These are phyloP conservation scores for Metarhizium robertsii DNA, from an alignment of 2,329 filamentous ascomycete species.

Conservation along the genomic window DNA sequence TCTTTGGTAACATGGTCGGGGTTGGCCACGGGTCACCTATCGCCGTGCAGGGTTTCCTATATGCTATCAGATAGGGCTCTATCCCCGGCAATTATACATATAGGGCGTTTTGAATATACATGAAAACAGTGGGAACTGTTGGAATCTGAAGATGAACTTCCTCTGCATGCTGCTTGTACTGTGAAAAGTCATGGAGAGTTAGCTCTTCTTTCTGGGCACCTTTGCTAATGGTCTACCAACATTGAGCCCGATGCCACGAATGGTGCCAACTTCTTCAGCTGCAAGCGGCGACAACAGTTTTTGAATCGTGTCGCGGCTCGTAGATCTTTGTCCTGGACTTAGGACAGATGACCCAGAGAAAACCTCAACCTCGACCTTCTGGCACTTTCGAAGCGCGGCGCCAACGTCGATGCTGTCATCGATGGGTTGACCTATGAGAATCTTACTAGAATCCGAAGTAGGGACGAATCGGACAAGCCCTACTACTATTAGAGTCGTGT, in stretches of 20 bases:
- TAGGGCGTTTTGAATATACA: neutral
- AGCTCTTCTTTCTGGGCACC: neutral
- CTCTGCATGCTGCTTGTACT: neutral
- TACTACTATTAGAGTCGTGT: slow-evolving; percentile 13
- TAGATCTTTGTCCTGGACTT: neutral
- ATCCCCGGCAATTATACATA: too few relatives aligned
- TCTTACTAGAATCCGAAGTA: slow-evolving; percentile 35
- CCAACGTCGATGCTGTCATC: neutral
- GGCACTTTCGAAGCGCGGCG: neutral
- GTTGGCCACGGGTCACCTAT: slow-evolving; percentile 45
- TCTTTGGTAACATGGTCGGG: slow-evolving; percentile 41
- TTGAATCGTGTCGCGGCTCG: slow-evolving; percentile 23
- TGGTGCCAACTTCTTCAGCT: slow-evolving; percentile 37
- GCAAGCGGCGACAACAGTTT: slow-evolving; percentile 36
- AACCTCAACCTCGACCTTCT: neutral
- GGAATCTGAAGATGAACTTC: neutral
- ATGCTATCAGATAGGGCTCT: neutral
- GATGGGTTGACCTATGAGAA: slow-evolving; percentile 47
- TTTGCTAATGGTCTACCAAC: slow-evolving; percentile 17
- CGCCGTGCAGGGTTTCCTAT: slow-evolving; percentile 40
- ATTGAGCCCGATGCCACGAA: slow-evolving; percentile 51
- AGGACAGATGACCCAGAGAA: neutral
- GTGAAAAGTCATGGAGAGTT: neutral
- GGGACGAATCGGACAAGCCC: slow-evolving; percentile 52
- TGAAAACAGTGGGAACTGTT: neutral